Conservation (phyloP, 2,329 filamentous ascomycete genomes). For the Aspergillus udagawae region DNA sequence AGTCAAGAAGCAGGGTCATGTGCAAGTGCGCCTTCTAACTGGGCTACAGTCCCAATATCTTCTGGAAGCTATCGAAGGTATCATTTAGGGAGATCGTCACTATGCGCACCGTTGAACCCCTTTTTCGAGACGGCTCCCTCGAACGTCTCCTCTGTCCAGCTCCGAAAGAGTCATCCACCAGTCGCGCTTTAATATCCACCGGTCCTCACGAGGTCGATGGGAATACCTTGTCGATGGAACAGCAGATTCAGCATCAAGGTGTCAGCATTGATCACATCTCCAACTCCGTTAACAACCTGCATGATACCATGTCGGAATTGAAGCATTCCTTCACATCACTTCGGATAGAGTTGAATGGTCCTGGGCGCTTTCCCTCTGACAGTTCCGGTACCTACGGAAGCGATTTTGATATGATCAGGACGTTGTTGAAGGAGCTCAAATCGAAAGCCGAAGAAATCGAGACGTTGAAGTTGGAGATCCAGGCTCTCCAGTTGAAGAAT, state of each 20-base stretch:
- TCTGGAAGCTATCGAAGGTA: conserved; percentile 39
- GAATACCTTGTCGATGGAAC: conserved; percentile 23
- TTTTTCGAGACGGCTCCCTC: conserved; percentile 31
- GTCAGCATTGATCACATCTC: conserved; percentile 36
- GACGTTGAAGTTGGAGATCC: conserved; percentile 35
- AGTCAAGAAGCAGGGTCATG: not conserved
- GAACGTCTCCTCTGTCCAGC: conserved; percentile 25
- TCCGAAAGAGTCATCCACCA: conserved; percentile 16
- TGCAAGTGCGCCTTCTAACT: conserved; percentile 2
- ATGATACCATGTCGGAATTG: conserved; percentile 38
- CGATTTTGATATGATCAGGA: conserved; percentile 36
- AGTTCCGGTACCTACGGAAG: conserved; percentile 14
- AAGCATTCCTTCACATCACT: conserved; percentile 37
- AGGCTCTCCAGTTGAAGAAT: conserved; percentile 34
- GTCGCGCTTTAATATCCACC: conserved; percentile 22
- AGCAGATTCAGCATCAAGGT: conserved; percentile 35
- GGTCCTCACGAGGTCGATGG: conserved; percentile 13
- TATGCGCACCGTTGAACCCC: conserved; percentile 35
- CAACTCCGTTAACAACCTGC: conserved; percentile 34
- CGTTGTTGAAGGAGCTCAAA: conserved; percentile 36
- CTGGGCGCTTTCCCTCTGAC: conserved; percentile 21
- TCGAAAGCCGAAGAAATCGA: conserved; percentile 38
- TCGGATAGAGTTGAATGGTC: conserved; percentile 34
- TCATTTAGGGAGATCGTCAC: conserved; percentile 38
- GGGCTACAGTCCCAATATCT: conserved; percentile 30